Evolutionary conservation across 306 rosid genomes (phyloP).

Genomic region (Fagus sylvatica): DNA sequence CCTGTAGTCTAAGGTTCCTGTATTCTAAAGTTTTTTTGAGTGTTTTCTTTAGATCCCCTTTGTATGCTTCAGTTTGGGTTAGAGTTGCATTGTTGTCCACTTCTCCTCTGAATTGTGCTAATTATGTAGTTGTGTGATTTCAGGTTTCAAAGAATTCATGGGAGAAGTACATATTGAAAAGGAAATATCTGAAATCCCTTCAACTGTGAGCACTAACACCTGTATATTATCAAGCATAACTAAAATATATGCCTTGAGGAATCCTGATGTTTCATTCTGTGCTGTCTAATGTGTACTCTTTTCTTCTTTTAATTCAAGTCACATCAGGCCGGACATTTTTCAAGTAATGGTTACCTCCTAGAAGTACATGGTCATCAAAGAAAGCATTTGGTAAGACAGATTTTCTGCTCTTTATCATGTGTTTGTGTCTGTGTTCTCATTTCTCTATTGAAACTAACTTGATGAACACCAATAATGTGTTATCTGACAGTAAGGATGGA

Average conservation of each 20-base stretch:
- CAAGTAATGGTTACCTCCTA: neutral
- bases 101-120: neutral
- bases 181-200: slow-evolving; percentile 27
- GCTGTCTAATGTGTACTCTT: neutral
- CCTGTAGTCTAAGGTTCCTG: neutral
- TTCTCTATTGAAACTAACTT: neutral
- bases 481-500: neutral
- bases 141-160: slow-evolving; percentile 36
- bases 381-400: neutral
- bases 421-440: neutral
- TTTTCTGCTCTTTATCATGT: neutral
- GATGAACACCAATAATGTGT: neutral
- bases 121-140: slow-evolving; percentile 7
- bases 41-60: neutral
- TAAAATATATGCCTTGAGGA: neutral
- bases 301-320: neutral
- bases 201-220: slow-evolving; percentile 31
- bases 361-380: slow-evolving; percentile 1
- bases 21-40: too few relatives aligned
- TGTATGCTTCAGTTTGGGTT: neutral
- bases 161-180: slow-evolving; percentile 28
- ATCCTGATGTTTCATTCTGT: neutral
- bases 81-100: neutral
- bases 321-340: neutral
- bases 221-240: neutral